Conservation (phyloP, 768 basidiomycete species). For the Clitopilus hobsonii region DNA sequence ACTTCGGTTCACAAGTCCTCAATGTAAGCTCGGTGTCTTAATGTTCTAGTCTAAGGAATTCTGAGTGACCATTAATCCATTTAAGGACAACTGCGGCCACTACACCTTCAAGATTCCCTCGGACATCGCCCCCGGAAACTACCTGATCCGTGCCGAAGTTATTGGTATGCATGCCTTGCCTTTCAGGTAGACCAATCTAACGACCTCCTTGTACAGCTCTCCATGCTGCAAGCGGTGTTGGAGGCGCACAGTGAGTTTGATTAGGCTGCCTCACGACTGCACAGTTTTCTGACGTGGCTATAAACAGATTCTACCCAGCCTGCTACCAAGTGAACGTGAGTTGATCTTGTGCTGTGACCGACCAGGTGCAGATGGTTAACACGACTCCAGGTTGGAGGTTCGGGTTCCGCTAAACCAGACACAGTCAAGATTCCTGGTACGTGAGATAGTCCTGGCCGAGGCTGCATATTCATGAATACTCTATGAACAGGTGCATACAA, state of each 20-base stretch:
- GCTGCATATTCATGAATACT: no score
- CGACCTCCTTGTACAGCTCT: conserved; percentile 23
- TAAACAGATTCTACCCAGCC: conserved; percentile 35
- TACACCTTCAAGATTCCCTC: conserved; percentile 43
- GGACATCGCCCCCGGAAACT: conserved; percentile 37
- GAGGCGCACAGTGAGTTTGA: conserved; percentile 30
- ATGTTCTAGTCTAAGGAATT: no score
- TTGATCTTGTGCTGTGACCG: not conserved
- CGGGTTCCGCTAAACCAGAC: conserved; percentile 29
- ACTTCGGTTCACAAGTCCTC: conserved; percentile 29
- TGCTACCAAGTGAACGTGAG: conserved; percentile 38
- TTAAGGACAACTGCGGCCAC: conserved; percentile 54
- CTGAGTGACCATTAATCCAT: no score
- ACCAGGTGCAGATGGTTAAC: not conserved
- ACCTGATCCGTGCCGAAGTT: conserved; percentile 42
- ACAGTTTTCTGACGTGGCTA: not conserved
- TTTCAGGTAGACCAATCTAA: no score
- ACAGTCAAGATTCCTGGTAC: conserved; percentile 37
- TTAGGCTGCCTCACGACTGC: not conserved
- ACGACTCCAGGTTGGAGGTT: conserved; percentile 11
- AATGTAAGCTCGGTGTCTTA: conserved; percentile 19
- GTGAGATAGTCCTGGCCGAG: not conserved
- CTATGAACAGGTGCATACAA: conserved; percentile 24
- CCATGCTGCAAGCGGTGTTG: conserved; percentile 33
- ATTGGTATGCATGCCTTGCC: conserved; percentile 34